These are phyloP conservation scores for Suillus spraguei DNA, from an alignment of 768 basidiomycete species.

Conservation along the genomic window DNA sequence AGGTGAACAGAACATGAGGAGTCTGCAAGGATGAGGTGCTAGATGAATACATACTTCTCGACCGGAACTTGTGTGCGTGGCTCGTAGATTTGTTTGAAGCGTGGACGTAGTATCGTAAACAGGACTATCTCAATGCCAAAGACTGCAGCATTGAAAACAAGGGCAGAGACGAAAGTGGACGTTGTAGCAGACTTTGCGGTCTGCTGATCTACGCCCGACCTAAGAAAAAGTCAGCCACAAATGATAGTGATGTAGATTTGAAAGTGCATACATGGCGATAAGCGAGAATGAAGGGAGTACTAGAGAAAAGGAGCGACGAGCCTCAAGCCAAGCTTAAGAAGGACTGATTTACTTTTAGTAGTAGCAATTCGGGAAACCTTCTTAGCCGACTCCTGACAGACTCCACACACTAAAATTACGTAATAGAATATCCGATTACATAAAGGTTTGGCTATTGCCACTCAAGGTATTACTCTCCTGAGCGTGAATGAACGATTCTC, in stretches of 20 bases:
- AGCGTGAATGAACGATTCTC: neutral
- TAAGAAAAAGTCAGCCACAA: conserved; percentile 16
- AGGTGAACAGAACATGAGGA: neutral
- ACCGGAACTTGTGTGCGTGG: conserved; percentile 73
- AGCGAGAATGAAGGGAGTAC: neutral
- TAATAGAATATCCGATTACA: no score
- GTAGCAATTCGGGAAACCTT: neutral
- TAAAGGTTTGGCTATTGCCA: no score
- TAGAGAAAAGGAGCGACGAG: neutral
- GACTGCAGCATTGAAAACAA: conserved; percentile 79
- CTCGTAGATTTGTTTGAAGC: conserved; percentile 89
- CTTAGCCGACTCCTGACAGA: neutral
- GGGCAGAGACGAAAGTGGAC: conserved; percentile 78
- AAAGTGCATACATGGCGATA: conserved; percentile 25
- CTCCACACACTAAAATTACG: neutral
- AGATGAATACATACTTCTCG: conserved; percentile 37
- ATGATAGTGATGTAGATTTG: neutral
- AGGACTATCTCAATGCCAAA: conserved; percentile 69
- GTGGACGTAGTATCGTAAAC: conserved; percentile 83
- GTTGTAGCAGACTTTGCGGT: conserved; percentile 65
- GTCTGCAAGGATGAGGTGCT: neutral
- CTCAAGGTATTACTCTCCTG: no score
- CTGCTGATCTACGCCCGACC: conserved; percentile 39
- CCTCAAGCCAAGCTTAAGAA: neutral
- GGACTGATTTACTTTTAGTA: neutral